Percentiles rank a stretch among this genome's conserved stretches.
phyloP scores from a whole-genome alignment of 2,329 filamentous ascomycete genomes.

The Capronia epimyces region DNA sequence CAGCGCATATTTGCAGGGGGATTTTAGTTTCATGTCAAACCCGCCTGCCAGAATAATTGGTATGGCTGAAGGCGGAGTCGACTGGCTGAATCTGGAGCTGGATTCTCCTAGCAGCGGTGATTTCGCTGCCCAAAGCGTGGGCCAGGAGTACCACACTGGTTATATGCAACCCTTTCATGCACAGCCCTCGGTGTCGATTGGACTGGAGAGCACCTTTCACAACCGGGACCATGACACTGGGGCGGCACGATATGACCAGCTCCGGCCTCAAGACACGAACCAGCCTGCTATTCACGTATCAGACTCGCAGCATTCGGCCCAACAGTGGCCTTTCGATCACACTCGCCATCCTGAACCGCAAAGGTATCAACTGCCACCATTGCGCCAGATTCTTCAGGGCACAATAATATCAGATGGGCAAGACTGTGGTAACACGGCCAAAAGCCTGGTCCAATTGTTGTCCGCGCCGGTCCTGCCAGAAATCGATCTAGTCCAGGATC shows the following conservation, averaged over 20 bases:
- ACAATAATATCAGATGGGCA: conserved; percentile 9
- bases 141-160: conserved; percentile 6
- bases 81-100: conserved; percentile 17
- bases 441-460: conserved; percentile 16
- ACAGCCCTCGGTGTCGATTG: conserved; percentile 1
- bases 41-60: conserved; percentile 15
- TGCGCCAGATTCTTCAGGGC: conserved; percentile 23
- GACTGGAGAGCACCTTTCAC: background rate
- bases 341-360: conserved; percentile 15
- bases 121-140: conserved; percentile 1
- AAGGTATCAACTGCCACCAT: conserved; percentile 17
- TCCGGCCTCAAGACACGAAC: conserved; percentile 6
- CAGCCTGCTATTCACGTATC: background rate
- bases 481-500: conserved; percentile 11
- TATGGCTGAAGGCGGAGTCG: conserved; percentile 15
- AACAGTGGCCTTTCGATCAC: conserved; percentile 25
- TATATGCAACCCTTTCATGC: conserved; percentile 5
- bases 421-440: conserved; percentile 12
- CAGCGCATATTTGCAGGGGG: conserved; percentile 12
- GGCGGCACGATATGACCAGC: conserved; percentile 4
- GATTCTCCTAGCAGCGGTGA: conserved; percentile 15
- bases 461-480: conserved; percentile 16
- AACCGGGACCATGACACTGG: conserved; percentile 1
- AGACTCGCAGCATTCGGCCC: conserved; percentile 8
- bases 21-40: conserved; percentile 18